A percentile compares a stretch with the other conserved stretches of the same genome.
Evolutionary conservation across 441 rosid genomes (phyloP).

Genomic region (Populus hybrid): DNA sequence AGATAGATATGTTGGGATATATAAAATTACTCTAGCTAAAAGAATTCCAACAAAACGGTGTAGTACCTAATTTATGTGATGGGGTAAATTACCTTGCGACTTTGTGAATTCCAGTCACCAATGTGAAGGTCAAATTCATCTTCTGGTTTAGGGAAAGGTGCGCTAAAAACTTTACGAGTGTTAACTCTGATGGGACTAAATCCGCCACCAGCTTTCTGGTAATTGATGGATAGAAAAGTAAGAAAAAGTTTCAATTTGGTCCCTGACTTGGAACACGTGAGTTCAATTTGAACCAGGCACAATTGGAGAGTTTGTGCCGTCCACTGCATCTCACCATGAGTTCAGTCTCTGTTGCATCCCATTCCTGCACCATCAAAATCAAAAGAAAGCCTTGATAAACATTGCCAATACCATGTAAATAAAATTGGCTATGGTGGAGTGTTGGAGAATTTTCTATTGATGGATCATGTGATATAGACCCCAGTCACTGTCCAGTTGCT

Average conservation of each 20-base stretch:
- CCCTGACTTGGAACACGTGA: conserved; percentile 55
- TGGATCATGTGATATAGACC: no score
- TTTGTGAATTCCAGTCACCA: conserved; percentile 60
- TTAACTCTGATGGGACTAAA: conserved; percentile 43
- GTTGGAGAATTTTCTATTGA: no score
- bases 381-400: no score
- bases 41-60: no score
- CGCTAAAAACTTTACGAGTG: conserved; percentile 31
- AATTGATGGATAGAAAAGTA: conserved; percentile 55
- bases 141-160: conserved; percentile 60
- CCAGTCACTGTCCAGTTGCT: no score
- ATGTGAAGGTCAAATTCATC: conserved; percentile 65
- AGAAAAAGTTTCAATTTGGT: conserved; percentile 68
- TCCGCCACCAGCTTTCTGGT: conserved; percentile 72
- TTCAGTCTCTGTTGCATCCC: conserved; percentile 57
- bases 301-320: conserved; percentile 72
- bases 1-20: no score
- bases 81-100: conserved; percentile 36
- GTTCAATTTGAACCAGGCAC: conserved; percentile 63
- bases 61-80: no score
- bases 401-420: no score
- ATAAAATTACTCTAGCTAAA: no score
- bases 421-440: no score
- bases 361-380: conserved; percentile 42
- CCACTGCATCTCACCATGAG: conserved; percentile 83